Base-by-base conservation (phyloP, 768 basidiomycete genomes). In the Boletellus emodensis region DNA sequence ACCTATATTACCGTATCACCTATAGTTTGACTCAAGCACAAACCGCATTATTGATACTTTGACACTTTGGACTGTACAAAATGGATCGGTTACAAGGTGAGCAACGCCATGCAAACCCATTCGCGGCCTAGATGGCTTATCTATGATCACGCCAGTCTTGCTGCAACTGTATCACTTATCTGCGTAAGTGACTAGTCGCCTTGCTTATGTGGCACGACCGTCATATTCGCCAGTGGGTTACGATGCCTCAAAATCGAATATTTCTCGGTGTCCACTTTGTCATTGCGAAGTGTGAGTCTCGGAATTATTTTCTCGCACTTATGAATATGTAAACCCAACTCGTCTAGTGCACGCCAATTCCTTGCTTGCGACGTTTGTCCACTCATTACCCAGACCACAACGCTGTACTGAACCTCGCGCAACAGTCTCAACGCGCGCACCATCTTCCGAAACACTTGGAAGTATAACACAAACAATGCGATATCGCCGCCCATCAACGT, bases 331-430 rank as follows among this genome's bases (percentile, higher is more conserved):
- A 8, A 2, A 6, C 26, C 5, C 0, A 22, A 6, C 30, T 13
- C 17, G 15, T 6, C 1, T 33, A 64, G 62, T 64, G 14, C 58
- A 64, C 9, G 62, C 62, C 37, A 65, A 65, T 20, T 65, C 55
- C 24, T 36, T 64, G 10, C 49, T 64, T 32, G 64, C 64, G 17
- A 64, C 54, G 64, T 64, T 49, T 8, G 63, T 53, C 28, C 10
- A 17, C 4, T 7, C 44, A 12, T n/a, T 15, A 14, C 22, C 24
- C 4, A 22, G 24, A 37, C 14, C 20, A 35, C 4, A 3, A 2
- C 13, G 14, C 6, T 9, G 40, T 28, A 9, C 3, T 22, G 14
- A 41, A 13, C 11, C 2, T 6, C n/a, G 17, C 13, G 18, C 13
- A 12, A 53, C 37, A 63, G 64, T 35, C 49, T 66, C 32, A 64